Evolutionary conservation across 176 grass and related monocot species (phyloP), one percentile per base, ranked within the genome.

Genomic region (Neostapfia colusana): DNA sequence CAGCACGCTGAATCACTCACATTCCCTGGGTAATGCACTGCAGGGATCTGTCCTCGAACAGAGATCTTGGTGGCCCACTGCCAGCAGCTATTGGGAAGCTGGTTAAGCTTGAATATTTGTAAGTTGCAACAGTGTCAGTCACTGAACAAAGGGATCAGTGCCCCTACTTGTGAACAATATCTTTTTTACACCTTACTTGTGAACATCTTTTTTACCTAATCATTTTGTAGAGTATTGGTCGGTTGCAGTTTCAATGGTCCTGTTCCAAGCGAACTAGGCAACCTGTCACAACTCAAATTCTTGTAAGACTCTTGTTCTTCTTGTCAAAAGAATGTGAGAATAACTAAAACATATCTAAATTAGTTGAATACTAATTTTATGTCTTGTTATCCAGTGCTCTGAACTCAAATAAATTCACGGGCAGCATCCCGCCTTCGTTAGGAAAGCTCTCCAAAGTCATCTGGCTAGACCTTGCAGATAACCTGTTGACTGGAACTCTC

Each of bases 31-130:
- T 38, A 45, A 77, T 66, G 39, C 68, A 69, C 60, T 90, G 53
- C 75, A 97, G 93, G 83, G 93, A 97, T 78, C 40, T 97, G 37
- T 93, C 90, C 23, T 88, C 87, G 28, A 97, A 97, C 31, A 4
- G 10, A 38, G 53, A 21, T 13, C 83, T 90, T 73, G 53, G 25
- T 24, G 90, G 88, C 38, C 72, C 76, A 53, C 69, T 97, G 37
- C 69, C 93, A 42, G 20, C 80, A 50, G 68, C 80, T 62, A 83
- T 97, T 25, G 88, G 85, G 27, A 89, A 90, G 20, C 82, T 97
- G 46, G 13, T 70, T 82, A 14, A 89, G 24, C 90, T 97, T 50
- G 31, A 43, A 8, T 18, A 0, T 3, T 70, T 97, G 90, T 93
- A 89, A 89, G 90, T 91, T 50, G 26, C 28, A 35, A 49, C 24